Base-by-base conservation (phyloP, 2,329 filamentous ascomycete species). In the Eutypella sp. region DNA sequence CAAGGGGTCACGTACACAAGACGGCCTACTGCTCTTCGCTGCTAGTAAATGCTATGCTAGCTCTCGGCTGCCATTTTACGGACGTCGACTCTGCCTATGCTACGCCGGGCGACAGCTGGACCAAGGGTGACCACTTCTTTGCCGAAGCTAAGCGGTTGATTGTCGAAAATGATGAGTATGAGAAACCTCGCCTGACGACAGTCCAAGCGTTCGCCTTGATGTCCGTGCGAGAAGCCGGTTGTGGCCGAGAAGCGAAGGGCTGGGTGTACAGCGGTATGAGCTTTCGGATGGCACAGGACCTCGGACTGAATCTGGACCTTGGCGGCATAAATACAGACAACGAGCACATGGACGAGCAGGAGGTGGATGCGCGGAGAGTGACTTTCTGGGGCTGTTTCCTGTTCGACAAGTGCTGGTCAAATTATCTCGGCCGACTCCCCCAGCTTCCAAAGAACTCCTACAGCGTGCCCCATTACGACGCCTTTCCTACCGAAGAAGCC, bases 341-440 rank as follows among this genome's bases (percentile, higher is more conserved):
- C 47, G 74, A 78, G 42, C 67, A 72, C 23, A 75, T 92, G 53
- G 82, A 83, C 49, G 89, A 96, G 47, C 79, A 87, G 40, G 92
- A 96, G 64, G 79, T 95, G 33, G 93, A 99, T 67, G 91, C 90
- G 3, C 78, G 93, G 33, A 79, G 88, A 44, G 85, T 97, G 36
- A 97, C 93, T 0, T 97, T 96, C 61, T 97, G 93, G 93, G 93
- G 93, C 6, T 96, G 91, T 64, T 97, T 93, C 66, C 70, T 96
- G n/a, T 95, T 97, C 64, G 93, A 99, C 71, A 97, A 96, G 75
- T 95, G 89, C 65, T 97, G 92, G 91, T 96, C 91, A 41, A 97
- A 96, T 64, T 97, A 97, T 57, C 79, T 97, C 22, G 92, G 93
- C 40, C 85, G 93, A 37, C 75, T 96, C 50, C 92, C 93, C 10